Evolutionary conservation across 1,139 yeast species (phyloP), one percentile per base, ranked within the genome.

Genomic region (Debaryomycetaceae sp.): DNA sequence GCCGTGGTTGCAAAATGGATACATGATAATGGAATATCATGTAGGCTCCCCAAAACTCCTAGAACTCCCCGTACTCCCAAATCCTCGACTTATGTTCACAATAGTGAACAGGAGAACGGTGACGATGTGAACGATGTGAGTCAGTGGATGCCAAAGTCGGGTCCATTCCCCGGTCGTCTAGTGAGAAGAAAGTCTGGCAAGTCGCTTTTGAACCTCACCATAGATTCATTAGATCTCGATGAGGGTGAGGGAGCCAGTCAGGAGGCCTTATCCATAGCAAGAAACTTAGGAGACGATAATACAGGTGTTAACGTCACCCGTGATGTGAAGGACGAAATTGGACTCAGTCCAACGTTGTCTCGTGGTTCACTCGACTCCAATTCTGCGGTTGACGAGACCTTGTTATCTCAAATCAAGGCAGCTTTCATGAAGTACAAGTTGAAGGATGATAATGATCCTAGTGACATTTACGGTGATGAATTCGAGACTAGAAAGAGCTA

Each of bases 1-100:
- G 91, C 96, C 0, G 76, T 91, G 41, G 95, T 90, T 45, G 96
- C 97, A 41, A 87, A 93, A 65, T 82, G 95, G 81, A 89, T 91
- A 59, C 95, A 88, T 60, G 98, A 91, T 63, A 87, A 87, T 42
- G 97, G 97, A 46, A 76, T 83, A 40, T 78, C 89, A 0, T 80
- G 83, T 58, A 69, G 78, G 58, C 59, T 70, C 52, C 74, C 80
- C 43, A 67, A 75, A 66, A 67, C 83, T 43, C 82, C 83, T 35
- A 66, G 74, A 45, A 72, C 81, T 6, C 78, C 80, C 33, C 58
- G 57, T 27, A 54, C 63, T 5, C 59, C 59, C 23, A 60, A 61
- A 44, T 64, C 65, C 2, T 66, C 72, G 2, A 59, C 57, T 11
- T 52, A 56, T 49, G 41, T 67, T 39, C 60, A 65, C 48, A 56